These are phyloP conservation scores for Monosporascus ibericus DNA, from an alignment of 2,329 filamentous ascomycete species.

Conservation along the genomic window DNA sequence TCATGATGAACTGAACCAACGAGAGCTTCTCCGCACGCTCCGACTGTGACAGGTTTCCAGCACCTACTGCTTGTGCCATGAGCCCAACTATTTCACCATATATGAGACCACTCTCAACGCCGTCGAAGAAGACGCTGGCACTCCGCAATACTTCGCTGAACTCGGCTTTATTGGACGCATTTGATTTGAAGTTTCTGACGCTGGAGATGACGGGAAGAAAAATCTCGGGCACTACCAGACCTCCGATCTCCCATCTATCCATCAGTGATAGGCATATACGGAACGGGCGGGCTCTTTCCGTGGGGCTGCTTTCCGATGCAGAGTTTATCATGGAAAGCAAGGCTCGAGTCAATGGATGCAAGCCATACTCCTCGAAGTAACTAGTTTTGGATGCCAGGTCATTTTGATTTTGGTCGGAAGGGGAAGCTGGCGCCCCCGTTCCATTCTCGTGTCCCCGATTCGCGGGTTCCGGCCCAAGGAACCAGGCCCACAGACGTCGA, in stretches of 20 bases:
- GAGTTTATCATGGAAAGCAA: slow-evolving; percentile 70
- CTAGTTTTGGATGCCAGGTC: slow-evolving; percentile 56
- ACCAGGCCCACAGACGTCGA: slow-evolving; percentile 90
- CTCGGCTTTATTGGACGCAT: slow-evolving; percentile 58
- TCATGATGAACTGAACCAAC: slow-evolving; percentile 74
- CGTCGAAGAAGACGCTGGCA: slow-evolving; percentile 94
- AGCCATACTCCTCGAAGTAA: slow-evolving; percentile 78
- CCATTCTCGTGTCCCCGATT: slow-evolving; percentile 41
- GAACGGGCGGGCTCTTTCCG: slow-evolving; percentile 76
- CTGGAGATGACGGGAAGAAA: slow-evolving; percentile 83
- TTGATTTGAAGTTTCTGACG: slow-evolving; percentile 66
- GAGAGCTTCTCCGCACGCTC: slow-evolving; percentile 59
- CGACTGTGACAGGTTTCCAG: slow-evolving; percentile 34
- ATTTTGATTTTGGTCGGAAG: slow-evolving; percentile 36
- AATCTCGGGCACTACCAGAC: slow-evolving; percentile 77
- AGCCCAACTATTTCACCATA: slow-evolving; percentile 76
- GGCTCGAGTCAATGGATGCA: slow-evolving; percentile 67
- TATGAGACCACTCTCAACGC: slow-evolving; percentile 89
- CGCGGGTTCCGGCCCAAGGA: slow-evolving; percentile 70
- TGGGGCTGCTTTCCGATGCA: slow-evolving; percentile 41
- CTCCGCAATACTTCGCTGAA: slow-evolving; percentile 86
- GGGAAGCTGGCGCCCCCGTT: slow-evolving; percentile 38
- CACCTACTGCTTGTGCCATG: slow-evolving; percentile 53
- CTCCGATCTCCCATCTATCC: slow-evolving; percentile 97
- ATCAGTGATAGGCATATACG: slow-evolving; percentile 91